Conservation (phyloP, 2,329 filamentous ascomycete species). For the Myriosclerotinia curreyana region DNA sequence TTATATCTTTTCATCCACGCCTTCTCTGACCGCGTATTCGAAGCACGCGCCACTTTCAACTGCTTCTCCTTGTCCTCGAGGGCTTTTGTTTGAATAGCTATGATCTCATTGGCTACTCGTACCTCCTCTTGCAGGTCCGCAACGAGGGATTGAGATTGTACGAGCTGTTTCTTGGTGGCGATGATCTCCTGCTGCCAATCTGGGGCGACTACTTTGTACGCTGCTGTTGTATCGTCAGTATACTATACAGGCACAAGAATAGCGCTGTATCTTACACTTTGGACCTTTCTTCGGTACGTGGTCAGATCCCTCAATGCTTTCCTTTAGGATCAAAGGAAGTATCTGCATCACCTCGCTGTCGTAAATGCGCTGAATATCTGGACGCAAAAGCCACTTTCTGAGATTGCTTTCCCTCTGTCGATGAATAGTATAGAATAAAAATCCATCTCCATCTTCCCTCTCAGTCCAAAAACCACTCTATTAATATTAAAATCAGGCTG, state of each 20-base stretch:
- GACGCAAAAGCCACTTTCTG: not conserved
- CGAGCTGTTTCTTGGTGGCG: not conserved
- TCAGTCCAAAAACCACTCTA: not conserved
- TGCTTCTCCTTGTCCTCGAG: not conserved
- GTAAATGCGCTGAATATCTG: not conserved
- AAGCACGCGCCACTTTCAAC: not conserved
- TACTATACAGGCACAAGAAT: not conserved
- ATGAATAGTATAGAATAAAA: not conserved
- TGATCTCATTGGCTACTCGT: not conserved
- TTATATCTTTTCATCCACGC: constrained; percentile 1
- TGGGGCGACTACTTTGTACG: not conserved
- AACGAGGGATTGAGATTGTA: not conserved
- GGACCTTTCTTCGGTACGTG: not conserved
- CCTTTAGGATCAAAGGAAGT: not conserved
- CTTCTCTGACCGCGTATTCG: not conserved
- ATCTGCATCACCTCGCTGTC: not conserved
- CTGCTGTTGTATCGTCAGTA: not conserved
- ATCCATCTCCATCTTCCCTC: not conserved
- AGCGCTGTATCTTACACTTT: not conserved
- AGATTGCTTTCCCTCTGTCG: not conserved
- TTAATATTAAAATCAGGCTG: not conserved
- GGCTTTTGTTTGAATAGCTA: not conserved
- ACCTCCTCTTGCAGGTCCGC: not conserved
- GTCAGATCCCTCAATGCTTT: not conserved
- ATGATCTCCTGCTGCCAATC: constrained; percentile 6